Evolutionary conservation across 192 early-diverging fungal genomes (phyloP), one percentile per base, ranked within the genome.

Genomic region (Coemansia sp.): DNA sequence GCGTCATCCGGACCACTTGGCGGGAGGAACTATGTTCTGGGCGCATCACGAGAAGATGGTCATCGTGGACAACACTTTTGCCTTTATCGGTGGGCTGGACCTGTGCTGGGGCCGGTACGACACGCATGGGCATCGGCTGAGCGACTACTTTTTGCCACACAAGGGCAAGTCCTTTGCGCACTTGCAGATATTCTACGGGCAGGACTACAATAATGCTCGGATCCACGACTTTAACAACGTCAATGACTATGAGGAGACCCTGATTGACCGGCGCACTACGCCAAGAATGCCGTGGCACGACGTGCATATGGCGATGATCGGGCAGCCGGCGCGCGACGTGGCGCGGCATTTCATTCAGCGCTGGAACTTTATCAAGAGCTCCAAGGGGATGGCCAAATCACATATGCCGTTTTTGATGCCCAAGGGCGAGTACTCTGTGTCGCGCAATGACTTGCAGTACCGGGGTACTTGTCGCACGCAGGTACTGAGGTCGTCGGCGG

Each of bases 241-340:
- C 44, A 83, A 86, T 70, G 77, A 85, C 60, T 77, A 76, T 58
- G 73, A 76, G 58, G 74, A 80, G 39, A 82, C 79, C 26, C 63
- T 86, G 43, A 85, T 89, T 19, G 72, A 84, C 53, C 80, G 87
- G 26, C 71, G 79, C 64, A 75, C 70, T 37, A 78, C 80, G 14
- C 74, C 90, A 13, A 87, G 93, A 66, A 93, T 94, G 94, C 93
- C 94, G 21, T 95, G 94, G 94, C 94, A 95, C 73, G 94, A 95
- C 60, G 84, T 95, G 33, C 88, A 89, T 16, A 85, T 93, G 69
- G 91, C 87, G 50, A 87, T 95, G 71, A 82, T 92, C 6, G 94
- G 93, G 47, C 86, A 80, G 68, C 89, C 94, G 4, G 92, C 91
- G 28, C 85, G 89, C 14, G 94, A 95, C 66, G 86, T 94, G 39